Evolutionary conservation across 306 rosid species (phyloP).

Genomic region (Quercus engelmannii): DNA sequence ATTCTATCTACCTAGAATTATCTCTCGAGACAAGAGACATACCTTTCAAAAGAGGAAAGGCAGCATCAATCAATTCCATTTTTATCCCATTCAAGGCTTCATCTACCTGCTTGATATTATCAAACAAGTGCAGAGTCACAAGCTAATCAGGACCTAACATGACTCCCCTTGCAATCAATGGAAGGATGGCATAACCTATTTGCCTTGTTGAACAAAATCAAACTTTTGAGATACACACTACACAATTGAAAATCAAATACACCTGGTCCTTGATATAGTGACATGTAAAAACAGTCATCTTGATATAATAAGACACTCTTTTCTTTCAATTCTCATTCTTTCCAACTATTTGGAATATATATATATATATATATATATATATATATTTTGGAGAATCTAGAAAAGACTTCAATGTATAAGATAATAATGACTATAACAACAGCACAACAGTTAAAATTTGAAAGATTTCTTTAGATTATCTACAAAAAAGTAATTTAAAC

Average conservation of each 20-base stretch:
- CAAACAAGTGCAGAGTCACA: no score
- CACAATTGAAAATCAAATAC: background rate
- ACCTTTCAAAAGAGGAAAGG: constrained; percentile 65
- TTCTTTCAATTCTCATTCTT: no score
- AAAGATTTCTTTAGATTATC: no score
- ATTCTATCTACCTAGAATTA: background rate
- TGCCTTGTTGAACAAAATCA: constrained; percentile 42
- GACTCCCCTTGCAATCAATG: constrained; percentile 24
- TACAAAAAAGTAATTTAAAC: no score
- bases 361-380: no score
- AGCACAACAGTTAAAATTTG: no score
- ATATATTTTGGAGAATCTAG: no score
- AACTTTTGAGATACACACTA: background rate
- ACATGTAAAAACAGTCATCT: background rate
- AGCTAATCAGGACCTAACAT: no score
- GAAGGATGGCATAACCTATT: constrained; percentile 78
- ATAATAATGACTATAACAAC: no score
- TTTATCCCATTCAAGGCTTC: constrained; percentile 36
- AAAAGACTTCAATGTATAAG: no score
- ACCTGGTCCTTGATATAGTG: background rate
- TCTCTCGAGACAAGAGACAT: background rate
- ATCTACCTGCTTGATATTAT: no score
- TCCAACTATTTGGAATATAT: no score
- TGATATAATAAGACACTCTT: background rate
- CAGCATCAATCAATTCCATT: constrained; percentile 71